phyloP scores from a whole-genome alignment of 2,329 filamentous ascomycete species.

The Calonectria multiphialidica region DNA sequence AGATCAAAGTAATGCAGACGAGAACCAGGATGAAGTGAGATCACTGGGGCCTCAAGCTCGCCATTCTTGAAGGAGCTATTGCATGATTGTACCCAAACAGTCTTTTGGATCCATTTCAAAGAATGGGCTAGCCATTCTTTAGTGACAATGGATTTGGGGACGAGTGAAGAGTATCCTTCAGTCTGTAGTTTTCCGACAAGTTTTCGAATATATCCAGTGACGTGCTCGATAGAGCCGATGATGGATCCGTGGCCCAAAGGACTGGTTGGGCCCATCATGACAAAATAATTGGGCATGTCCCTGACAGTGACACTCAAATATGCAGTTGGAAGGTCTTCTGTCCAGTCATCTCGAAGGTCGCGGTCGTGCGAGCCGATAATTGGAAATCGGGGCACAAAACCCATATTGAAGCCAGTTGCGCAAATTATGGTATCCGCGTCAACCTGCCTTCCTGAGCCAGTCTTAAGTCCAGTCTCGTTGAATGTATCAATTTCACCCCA shows the following conservation, averaged over 20 bases:
- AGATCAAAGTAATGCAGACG: background rate
- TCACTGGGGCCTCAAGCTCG: background rate
- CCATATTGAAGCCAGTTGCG: background rate
- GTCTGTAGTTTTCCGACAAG: background rate
- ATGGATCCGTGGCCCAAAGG: background rate
- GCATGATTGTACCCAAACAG: background rate
- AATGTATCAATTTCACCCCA: background rate
- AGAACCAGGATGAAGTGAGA: background rate
- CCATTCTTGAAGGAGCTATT: background rate
- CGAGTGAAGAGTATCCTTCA: background rate
- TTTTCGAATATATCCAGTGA: background rate
- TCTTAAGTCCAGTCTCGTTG: background rate
- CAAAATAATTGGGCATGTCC: background rate
- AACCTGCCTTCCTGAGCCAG: background rate
- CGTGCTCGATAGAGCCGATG: background rate
- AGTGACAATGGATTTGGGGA: background rate
- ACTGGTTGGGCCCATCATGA: background rate
- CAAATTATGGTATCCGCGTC: background rate
- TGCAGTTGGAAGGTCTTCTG: background rate
- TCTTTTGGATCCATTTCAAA: background rate
- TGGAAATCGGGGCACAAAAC: background rate
- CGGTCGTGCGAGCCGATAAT: background rate
- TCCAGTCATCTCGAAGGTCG: background rate
- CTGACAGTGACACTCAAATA: background rate
- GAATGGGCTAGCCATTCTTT: background rate